Percentiles rank a stretch among this genome's conserved stretches.
These are phyloP conservation scores for Ganoderma boninense DNA, from an alignment of 1,284 basidiomycete species.

Conservation along the genomic window DNA sequence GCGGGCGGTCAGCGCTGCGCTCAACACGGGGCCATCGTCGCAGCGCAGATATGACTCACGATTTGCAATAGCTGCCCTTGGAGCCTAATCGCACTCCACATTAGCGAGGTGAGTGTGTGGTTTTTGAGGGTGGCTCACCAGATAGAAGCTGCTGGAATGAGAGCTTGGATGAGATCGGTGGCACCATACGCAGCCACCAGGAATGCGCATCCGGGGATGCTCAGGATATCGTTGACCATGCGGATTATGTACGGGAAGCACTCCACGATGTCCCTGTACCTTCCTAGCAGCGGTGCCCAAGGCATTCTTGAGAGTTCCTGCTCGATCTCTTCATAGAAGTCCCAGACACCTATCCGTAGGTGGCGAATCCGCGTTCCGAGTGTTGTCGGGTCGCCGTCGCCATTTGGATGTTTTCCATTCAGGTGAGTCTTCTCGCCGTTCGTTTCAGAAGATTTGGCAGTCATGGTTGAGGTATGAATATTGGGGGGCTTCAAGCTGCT, in stretches of 20 bases:
- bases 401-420: background rate
- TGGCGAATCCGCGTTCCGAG: slow-evolving; percentile 53
- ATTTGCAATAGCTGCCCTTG: slow-evolving; percentile 3
- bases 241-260: slow-evolving; percentile 68
- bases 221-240: slow-evolving; percentile 70
- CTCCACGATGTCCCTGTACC: slow-evolving; percentile 54
- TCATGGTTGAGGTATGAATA: background rate
- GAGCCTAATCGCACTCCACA: background rate
- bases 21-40: background rate
- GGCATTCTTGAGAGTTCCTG: slow-evolving; percentile 48
- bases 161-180: slow-evolving; percentile 53
- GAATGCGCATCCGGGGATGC: slow-evolving; percentile 58
- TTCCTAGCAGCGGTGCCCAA: slow-evolving; percentile 52
- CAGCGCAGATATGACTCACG: background rate
- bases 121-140: slow-evolving; percentile 48
- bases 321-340: slow-evolving; percentile 69
- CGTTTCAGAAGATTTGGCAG: background rate
- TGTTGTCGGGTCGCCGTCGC: background rate
- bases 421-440: background rate
- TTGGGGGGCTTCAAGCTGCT: background rate
- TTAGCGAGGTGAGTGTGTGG: slow-evolving; percentile 47
- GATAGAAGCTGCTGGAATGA: slow-evolving; percentile 70
- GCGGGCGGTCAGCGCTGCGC: background rate
- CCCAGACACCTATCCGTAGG: slow-evolving; percentile 74
- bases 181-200: slow-evolving; percentile 56